Conservation (phyloP, 139 green algal species). For the Zygnema cylindricum region DNA sequence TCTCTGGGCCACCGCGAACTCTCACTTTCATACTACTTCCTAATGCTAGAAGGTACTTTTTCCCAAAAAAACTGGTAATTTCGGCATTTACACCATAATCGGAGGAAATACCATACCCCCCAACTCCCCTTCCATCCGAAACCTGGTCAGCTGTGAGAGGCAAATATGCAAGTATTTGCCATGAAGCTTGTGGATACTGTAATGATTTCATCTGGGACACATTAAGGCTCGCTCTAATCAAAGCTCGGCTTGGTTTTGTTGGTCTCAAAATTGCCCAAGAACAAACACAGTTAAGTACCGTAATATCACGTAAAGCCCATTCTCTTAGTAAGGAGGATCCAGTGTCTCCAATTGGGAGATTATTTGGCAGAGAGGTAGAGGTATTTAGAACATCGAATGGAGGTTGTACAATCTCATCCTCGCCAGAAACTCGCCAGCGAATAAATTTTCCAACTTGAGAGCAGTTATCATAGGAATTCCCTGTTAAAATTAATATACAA, state of each 20-base stretch:
- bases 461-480: not conserved
- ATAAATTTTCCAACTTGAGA: not conserved
- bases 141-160: slow-evolving; percentile 12
- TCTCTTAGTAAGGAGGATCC: too few relatives aligned
- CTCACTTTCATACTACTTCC: slow-evolving; percentile 29
- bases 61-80: too few relatives aligned
- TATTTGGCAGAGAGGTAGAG: too few relatives aligned
- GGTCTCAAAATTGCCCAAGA: not conserved
- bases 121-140: not conserved
- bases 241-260: not conserved
- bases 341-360: too few relatives aligned
- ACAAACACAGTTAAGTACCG: too few relatives aligned
- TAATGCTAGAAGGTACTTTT: slow-evolving; percentile 5
- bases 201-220: not conserved
- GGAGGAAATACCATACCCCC: not conserved
- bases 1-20: slow-evolving; percentile 39
- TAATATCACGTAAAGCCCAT: too few relatives aligned
- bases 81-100: too few relatives aligned
- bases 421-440: not conserved
- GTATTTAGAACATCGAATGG: not conserved
- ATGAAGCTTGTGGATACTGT: not conserved
- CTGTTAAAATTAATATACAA: too few relatives aligned
- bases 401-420: not conserved
- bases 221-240: not conserved
- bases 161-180: slow-evolving; percentile 19